Percentiles rank a stretch among this genome's conserved stretches.
Evolutionary conservation across 805 yeast species (phyloP).

Genomic region (Myxozyma monticola): DNA sequence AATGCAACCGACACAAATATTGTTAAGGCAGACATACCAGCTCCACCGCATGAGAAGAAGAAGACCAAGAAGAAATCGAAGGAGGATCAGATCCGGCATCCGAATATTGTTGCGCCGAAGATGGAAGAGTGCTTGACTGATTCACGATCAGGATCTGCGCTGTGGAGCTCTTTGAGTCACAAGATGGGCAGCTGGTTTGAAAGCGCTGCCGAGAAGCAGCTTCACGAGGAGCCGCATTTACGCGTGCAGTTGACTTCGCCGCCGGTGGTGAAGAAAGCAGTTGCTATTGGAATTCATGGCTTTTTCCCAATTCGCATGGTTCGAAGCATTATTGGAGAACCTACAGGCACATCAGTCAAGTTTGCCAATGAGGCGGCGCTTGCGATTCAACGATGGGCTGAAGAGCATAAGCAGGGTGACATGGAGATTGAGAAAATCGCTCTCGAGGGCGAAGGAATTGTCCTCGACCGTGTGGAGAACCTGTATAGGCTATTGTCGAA

Average conservation of each 20-base stretch:
- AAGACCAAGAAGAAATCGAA: slow-evolving; percentile 20
- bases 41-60: slow-evolving; percentile 7
- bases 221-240: slow-evolving; percentile 2
- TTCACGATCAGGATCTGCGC: slow-evolving; percentile 1
- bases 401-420: slow-evolving; percentile 40
- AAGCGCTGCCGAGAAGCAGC: background rate
- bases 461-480: slow-evolving; percentile 79
- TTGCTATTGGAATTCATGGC: slow-evolving; percentile 93
- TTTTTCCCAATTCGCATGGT: slow-evolving; percentile 87
- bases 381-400: slow-evolving; percentile 69
- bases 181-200: slow-evolving; percentile 13
- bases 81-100: slow-evolving; percentile 20
- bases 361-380: slow-evolving; percentile 89
- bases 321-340: slow-evolving; percentile 87
- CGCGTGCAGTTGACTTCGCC: slow-evolving; percentile 14
- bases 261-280: slow-evolving; percentile 46
- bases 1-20: slow-evolving; percentile 3
- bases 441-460: slow-evolving; percentile 88
- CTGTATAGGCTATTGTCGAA: slow-evolving; percentile 70
- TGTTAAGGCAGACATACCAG: slow-evolving; percentile 7
- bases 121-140: slow-evolving; percentile 24
- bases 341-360: slow-evolving; percentile 90
- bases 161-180: slow-evolving; percentile 17
- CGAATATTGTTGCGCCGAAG: slow-evolving; percentile 22
- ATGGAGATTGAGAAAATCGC: slow-evolving; percentile 84